phyloP scores from a whole-genome alignment of 2,329 filamentous ascomycete species.

The Fusarium veterinarium region DNA sequence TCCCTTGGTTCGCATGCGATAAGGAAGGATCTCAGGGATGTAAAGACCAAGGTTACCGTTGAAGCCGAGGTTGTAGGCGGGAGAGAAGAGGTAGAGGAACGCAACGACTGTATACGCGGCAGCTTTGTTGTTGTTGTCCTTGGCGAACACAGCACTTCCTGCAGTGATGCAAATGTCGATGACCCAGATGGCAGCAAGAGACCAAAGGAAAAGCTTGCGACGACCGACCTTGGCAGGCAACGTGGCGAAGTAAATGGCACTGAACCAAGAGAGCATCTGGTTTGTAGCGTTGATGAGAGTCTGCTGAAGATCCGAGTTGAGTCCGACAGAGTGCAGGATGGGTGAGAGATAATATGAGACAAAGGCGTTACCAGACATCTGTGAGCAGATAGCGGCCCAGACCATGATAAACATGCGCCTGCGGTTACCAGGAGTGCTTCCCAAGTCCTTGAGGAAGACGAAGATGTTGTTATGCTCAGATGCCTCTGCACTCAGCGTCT shows the following conservation, averaged over 20 bases:
- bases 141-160: not conserved
- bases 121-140: slow-evolving; percentile 1
- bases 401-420: not conserved
- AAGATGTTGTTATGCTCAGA: not conserved
- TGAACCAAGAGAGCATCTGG: slow-evolving; percentile 1
- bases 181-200: not conserved
- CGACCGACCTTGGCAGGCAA: not conserved
- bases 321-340: not conserved
- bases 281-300: slow-evolving; percentile 3
- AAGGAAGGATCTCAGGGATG: slow-evolving; percentile 1
- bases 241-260: slow-evolving; percentile 1
- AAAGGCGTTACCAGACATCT: slow-evolving; percentile 5
- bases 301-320: not conserved
- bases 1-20: not conserved
- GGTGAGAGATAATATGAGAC: not conserved
- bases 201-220: not conserved
- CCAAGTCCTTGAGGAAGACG: not conserved
- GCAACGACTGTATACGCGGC: not conserved
- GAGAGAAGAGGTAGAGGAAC: not conserved
- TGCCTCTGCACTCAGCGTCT: not conserved
- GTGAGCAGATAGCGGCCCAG: not conserved
- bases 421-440: not conserved
- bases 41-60: not conserved
- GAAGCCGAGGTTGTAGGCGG: not conserved
- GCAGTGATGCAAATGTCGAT: slow-evolving; percentile 2